These are phyloP conservation scores for Pseudonitzschia multiseries DNA, from an alignment of 108 stramenopile genomes.

Conservation along the genomic window DNA sequence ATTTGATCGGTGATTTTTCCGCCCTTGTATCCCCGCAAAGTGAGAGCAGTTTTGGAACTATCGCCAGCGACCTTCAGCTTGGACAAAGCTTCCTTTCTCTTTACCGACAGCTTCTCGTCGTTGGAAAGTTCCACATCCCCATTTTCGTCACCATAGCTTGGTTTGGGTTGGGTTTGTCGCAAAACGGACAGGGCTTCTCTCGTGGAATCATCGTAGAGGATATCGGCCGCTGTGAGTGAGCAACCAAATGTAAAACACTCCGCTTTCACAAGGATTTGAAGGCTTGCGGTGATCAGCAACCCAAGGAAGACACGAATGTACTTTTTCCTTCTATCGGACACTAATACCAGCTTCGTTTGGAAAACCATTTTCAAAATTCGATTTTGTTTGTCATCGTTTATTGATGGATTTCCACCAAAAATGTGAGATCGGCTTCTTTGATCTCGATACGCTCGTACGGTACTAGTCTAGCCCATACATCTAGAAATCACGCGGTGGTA, in stretches of 20 bases:
- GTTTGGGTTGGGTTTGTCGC: slow-evolving; percentile 26
- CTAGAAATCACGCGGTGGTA: too few relatives aligned
- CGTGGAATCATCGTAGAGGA: slow-evolving; percentile 44
- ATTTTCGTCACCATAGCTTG: slow-evolving; percentile 18
- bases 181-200: slow-evolving; percentile 47
- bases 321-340: not conserved
- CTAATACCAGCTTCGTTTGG: not conserved
- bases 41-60: slow-evolving; percentile 45
- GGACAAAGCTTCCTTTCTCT: slow-evolving; percentile 9
- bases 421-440: too few relatives aligned
- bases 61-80: slow-evolving; percentile 31
- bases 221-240: slow-evolving; percentile 60
- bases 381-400: too few relatives aligned
- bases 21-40: slow-evolving; percentile 66
- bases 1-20: slow-evolving; percentile 45
- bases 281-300: not conserved
- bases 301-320: not conserved
- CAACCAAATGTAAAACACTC: slow-evolving; percentile 71
- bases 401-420: too few relatives aligned
- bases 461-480: too few relatives aligned
- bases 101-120: not conserved
- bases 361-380: not conserved
- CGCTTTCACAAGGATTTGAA: slow-evolving; percentile 3
- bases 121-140: slow-evolving; percentile 7
- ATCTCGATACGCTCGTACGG: too few relatives aligned